Percentiles rank a stretch among this genome's conserved stretches.
Conservation (phyloP, 352 stramenopile genomes). For the Phytophthora quininea region DNA sequence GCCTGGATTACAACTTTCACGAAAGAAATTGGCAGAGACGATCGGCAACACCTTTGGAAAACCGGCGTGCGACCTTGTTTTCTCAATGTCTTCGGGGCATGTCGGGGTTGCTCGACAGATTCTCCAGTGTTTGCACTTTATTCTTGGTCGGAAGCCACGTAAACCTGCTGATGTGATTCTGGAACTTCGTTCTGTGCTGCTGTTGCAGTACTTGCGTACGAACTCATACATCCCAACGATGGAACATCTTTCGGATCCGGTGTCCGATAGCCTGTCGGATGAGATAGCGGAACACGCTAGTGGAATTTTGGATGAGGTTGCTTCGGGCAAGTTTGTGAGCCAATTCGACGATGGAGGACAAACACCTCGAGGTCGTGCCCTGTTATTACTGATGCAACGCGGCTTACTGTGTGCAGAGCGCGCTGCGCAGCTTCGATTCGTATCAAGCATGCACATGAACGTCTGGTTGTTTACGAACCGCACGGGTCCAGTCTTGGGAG, state of each 20-base stretch:
- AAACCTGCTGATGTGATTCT: not conserved
- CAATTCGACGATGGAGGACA: constrained; percentile 3
- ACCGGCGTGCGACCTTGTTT: too few species aligned
- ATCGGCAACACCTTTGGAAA: too few species aligned
- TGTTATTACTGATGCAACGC: constrained; percentile 20
- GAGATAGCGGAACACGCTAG: not conserved
- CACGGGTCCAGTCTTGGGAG: constrained; percentile 19
- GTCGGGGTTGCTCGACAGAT: not conserved
- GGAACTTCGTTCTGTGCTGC: not conserved
- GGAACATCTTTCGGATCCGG: not conserved
- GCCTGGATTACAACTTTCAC: too few species aligned
- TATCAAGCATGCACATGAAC: constrained; percentile 27
- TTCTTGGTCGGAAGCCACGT: not conserved
- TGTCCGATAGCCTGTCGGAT: not conserved
- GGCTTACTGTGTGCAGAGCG: constrained; percentile 17
- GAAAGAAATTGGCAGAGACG: too few species aligned
- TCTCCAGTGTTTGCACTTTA: not conserved
- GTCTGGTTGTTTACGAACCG: constrained; percentile 26
- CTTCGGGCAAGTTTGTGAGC: constrained; percentile 21
- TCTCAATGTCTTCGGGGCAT: too few species aligned
- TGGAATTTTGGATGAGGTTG: constrained; percentile 16
- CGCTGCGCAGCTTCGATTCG: constrained; percentile 12
- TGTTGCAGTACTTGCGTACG: not conserved
- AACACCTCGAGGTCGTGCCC: constrained; percentile 20
- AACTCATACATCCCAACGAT: not conserved